Evolutionary conservation across 257 asterid species (phyloP), one percentile per base, ranked within the genome.

Genomic region (Primulina tabacum): DNA sequence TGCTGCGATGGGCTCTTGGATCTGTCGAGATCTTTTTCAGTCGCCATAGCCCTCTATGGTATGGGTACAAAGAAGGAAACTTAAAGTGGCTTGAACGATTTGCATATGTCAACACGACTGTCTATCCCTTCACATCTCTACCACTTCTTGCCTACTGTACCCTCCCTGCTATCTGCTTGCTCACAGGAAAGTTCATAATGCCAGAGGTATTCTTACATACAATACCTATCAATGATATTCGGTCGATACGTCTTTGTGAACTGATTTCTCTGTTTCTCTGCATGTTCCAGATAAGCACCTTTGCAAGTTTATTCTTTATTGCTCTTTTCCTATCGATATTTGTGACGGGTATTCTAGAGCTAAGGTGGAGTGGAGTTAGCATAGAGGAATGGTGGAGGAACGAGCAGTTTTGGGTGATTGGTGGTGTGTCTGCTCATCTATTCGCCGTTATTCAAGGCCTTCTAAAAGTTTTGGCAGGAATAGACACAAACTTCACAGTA

Each of bases 351-450:
- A 92, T 89, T 33, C 92, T 89, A 14, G 98, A 92, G 83, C 87
- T 89, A 74, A 71, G 96, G 64, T 92, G 98, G 98, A 88, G 98
- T 68, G 96, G 97, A 20, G 98, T 89, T 18, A 85, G 96, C 89
- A 88, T 92, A 18, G 98, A 92, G 83, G 98, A 89, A 75, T 92
- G 98, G 98, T 88, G 98, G 98, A 85, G 98, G 80, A 92, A 92
- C 47, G 98, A 92, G 76, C 98, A 92, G 61, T 92, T 92, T 75
- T 92, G 98, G 98, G 98, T 92, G 16, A 89, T 89, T n/a, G 98
- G 98, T 17, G 98, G 96, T 8, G 77, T 92, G 0, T 92, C 98
- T 1, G 96, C 97, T 33, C 98, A 92, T 29, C 94, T 92, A 55
- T 92, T 92, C 66, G 98, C 97, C 0, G 96, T 92, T 2, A 71